Conservation (phyloP, 306 rosid species). For the Astragalus membranaceus region DNA sequence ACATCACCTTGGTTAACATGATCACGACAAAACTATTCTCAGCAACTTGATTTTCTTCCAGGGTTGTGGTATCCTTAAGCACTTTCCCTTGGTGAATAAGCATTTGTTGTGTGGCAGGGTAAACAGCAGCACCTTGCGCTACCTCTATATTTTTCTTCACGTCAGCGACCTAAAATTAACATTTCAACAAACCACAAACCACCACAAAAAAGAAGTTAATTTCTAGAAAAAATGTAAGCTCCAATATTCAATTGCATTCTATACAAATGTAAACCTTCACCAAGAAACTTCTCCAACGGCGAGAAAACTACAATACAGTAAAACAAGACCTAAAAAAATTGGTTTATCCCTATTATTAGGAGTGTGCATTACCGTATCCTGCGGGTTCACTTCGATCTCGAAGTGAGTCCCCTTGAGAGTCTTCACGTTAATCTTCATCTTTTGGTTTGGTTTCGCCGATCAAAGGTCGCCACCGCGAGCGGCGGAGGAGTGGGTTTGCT, state of each 20-base stretch:
- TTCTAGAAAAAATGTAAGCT: neutral
- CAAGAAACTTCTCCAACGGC: neutral
- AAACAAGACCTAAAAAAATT: neutral
- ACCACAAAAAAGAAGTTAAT: neutral
- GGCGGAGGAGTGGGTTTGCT: conserved; percentile 14
- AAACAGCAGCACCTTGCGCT: conserved; percentile 51
- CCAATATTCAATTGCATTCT: neutral
- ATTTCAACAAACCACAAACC: neutral
- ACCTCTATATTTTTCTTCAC: conserved; percentile 65
- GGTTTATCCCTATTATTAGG: neutral
- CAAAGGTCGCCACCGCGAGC: conserved; percentile 19
- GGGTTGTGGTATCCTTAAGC: conserved; percentile 58
- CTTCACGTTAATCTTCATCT: conserved; percentile 73
- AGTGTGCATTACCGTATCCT: conserved; percentile 20
- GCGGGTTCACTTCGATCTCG: conserved; percentile 51
- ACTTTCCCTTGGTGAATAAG: conserved; percentile 84
- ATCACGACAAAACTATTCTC: conserved; percentile 76
- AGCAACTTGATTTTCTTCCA: conserved; percentile 60
- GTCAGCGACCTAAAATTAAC: conserved; percentile 48
- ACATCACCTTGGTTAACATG: conserved; percentile 57
- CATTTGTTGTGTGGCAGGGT: conserved; percentile 77
- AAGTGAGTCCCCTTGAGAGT: conserved; percentile 70
- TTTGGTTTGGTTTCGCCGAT: neutral
- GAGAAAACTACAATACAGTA: neutral
- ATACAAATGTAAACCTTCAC: conserved; percentile 2